Evolutionary conservation across 306 rosid species (phyloP), one percentile per base, ranked within the genome.

Genomic region (Rosa multiflora): DNA sequence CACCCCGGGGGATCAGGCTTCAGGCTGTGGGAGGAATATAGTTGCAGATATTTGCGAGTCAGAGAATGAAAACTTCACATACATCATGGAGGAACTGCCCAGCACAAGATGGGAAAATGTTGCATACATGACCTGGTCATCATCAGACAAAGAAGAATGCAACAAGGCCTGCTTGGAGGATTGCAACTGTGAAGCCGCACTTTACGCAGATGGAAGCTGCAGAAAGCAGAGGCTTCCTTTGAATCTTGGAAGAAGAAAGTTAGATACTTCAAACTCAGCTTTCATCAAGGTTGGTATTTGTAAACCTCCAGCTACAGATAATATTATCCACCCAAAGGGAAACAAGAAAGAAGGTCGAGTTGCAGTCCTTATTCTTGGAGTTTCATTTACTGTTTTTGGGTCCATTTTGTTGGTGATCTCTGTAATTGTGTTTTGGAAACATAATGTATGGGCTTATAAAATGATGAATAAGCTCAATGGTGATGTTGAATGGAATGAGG

Each of bases 211-310:
- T 21, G 66, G 35, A 8, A 80, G 2, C 5, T 83, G 87, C 61
- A 10, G 5, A 10, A 83, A 63, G 71, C 81, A 52, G 59, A 79
- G 35, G 43, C 72, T 83, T 71, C 87, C 84, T 29, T 72, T 83
- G 79, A 79, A 8, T 21, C 72, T 39, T 29, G 86, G 81, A 4
- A 79, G 42, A 76, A 26, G 56, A 21, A 0, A 0, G 66, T 59
- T 13, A 0, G 21, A 17, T 14, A 42, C 3, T 47, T 44, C 82
- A 46, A 48, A 13, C 46, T 20, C 15, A 5, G 76, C 75, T 63
- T 15, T 80, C 46, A 29, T 80, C 79, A 84, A 80, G 23, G 56
- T 42, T 21, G 67, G 9, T 8, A 35, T 64, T 10, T 37, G 8
- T 23, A 71, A 8, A 42, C 13, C 61, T 7, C 64, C 70, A 69